Percentiles rank a stretch among this genome's conserved stretches.
phyloP scores from a whole-genome alignment of 345 rosid species.

The Luvunga scandens region DNA sequence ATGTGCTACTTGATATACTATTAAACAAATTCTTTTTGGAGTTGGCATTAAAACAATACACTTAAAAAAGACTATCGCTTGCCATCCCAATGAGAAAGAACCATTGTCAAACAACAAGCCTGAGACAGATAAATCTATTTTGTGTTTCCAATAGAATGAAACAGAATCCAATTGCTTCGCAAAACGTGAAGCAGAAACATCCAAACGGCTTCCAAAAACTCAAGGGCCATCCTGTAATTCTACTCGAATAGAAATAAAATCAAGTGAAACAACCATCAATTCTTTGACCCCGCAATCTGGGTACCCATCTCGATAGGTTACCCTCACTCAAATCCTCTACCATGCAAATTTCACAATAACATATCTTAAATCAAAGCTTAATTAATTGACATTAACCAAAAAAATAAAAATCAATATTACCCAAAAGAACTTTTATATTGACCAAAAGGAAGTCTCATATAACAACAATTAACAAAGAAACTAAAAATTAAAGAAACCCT shows the following conservation, averaged over 20 bases:
- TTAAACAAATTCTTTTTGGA: constrained; percentile 1
- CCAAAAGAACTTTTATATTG: neutral
- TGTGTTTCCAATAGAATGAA: neutral
- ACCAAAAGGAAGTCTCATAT: neutral
- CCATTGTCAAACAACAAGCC: neutral
- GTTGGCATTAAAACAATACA: neutral
- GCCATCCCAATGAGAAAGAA: neutral
- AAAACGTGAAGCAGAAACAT: neutral
- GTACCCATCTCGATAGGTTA: too few species aligned
- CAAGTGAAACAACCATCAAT: neutral
- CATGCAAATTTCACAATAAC: too few species aligned
- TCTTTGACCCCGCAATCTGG: neutral
- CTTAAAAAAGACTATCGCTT: too few species aligned
- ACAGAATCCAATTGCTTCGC: neutral
- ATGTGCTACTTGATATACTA: constrained; percentile 13
- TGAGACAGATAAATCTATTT: neutral
- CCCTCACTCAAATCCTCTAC: too few species aligned
- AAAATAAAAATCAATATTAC: neutral
- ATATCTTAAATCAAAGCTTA: too few species aligned
- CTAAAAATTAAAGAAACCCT: neutral
- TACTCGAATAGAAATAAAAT: neutral
- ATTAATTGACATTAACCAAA: neutral
- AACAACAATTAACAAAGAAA: neutral
- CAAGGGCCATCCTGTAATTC: neutral
- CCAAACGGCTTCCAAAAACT: neutral